Base-by-base conservation (phyloP, 1,284 basidiomycete species). In the Fomitiporia mediterranea region DNA sequence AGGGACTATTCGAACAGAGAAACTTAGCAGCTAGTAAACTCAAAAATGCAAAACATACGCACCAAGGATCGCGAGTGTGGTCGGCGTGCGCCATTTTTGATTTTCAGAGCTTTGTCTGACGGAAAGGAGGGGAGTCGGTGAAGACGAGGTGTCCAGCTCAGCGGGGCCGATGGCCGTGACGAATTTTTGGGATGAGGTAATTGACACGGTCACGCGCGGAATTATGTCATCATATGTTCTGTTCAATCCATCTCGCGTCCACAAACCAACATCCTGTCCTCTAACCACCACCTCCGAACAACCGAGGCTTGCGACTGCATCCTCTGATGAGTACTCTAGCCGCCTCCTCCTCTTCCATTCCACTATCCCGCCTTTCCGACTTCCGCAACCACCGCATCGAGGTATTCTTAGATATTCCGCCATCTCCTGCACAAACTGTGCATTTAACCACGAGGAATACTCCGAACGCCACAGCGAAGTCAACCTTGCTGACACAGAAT, bases 41-140 rank as follows among this genome's bases (percentile, higher is more conserved):
- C n/a, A n/a, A n/a, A n/a, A n/a, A n/a, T 39, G 23, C 7, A 27
- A 25, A 15, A 53, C 11, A n/a, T n/a, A 71, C 81, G 59, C 68
- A 86, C 93, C 92, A 96, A 63, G 92, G 93, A 74, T 96, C 92
- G 74, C 93, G 78, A 59, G 91, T 90, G 75, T 95, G 93, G 75
- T 96, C 93, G 69, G 89, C 89, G 76, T 89, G 86, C 38, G 91
- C 78, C 87, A 89, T 89, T 65, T 62, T 61, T 44, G 7, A 21
- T 9, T 46, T 32, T 44, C 38, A 46, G 55, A 54, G 52, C 59
- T 27, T n/a, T 48, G 37, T 51, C 37, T 42, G 25, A 35, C 30
- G 50, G 57, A 60, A 56, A 51, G 47, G 57, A 52, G 59, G 60
- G 59, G 59, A 58, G 64, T 55, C 58, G 61, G 38, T 19, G 28